Percentiles rank a stretch among this genome's conserved stretches.
These are phyloP conservation scores for Gracilariopsis chorda DNA, from an alignment of 23 red algal species.

Conservation along the genomic window DNA sequence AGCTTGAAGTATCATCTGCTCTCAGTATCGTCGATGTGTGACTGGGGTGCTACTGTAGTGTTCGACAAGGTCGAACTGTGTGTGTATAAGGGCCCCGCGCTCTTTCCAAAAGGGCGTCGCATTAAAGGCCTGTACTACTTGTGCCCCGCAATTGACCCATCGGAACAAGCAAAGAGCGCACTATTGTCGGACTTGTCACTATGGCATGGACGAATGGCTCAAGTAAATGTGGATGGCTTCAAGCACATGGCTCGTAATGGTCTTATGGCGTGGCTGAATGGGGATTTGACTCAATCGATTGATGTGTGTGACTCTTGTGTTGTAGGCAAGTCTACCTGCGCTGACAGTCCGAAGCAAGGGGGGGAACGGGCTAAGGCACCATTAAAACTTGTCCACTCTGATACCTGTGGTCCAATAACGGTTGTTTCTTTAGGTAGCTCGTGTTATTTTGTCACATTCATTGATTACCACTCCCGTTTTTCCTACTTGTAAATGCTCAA, in stretches of 20 bases:
- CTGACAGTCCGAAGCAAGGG: constrained; percentile 29
- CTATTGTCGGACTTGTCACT: background rate
- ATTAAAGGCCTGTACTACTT: constrained; percentile 1
- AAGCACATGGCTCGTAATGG: background rate
- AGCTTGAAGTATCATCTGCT: no score
- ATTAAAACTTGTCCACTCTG: background rate
- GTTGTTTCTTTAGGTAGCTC: background rate
- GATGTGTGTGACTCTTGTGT: constrained; percentile 19
- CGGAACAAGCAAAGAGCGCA: background rate
- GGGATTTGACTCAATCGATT: no score
- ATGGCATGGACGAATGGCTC: constrained; percentile 28
- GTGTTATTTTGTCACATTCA: constrained; percentile 46
- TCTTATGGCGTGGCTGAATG: background rate
- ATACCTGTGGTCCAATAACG: constrained; percentile 9
- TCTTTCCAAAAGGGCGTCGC: no score
- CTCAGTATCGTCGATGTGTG: no score
- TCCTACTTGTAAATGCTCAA: constrained; percentile 19
- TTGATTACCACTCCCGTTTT: background rate
- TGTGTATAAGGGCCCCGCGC: no score
- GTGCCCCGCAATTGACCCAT: background rate
- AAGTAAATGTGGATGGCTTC: constrained; percentile 21
- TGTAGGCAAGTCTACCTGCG: background rate
- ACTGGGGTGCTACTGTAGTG: no score
- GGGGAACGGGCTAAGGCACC: background rate
- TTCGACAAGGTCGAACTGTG: no score